These are phyloP conservation scores for Fusarium sacchari DNA, from an alignment of 2,329 filamentous ascomycete genomes.

Conservation along the genomic window DNA sequence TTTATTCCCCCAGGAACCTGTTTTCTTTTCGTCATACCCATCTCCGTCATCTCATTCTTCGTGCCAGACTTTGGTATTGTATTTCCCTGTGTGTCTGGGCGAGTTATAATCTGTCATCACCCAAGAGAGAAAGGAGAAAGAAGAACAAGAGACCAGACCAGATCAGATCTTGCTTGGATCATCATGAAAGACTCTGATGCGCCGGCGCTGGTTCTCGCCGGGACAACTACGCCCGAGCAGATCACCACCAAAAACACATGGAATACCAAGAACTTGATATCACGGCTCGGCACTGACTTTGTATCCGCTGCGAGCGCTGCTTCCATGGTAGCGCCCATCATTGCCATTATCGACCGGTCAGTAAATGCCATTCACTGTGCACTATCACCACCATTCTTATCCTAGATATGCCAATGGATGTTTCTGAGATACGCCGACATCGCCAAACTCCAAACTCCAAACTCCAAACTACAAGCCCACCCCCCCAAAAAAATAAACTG, in stretches of 20 bases:
- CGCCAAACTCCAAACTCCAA: not conserved
- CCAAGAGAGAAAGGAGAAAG: not conserved
- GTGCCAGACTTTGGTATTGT: not conserved
- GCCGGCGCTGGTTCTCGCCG: slow-evolving; percentile 34
- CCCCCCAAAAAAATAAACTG: not conserved
- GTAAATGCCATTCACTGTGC: not conserved
- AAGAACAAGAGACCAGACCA: not conserved
- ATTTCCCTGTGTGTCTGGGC: not conserved
- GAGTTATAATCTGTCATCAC: not conserved
- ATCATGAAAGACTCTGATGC: slow-evolving; percentile 28
- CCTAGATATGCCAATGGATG: too few relatives aligned
- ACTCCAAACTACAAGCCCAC: not conserved
- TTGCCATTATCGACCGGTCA: slow-evolving; percentile 88
- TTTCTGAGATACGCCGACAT: slow-evolving; percentile 1
- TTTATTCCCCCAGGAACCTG: not conserved
- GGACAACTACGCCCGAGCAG: slow-evolving; percentile 32
- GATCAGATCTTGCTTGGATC: too few relatives aligned
- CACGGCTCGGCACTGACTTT: slow-evolving; percentile 74
- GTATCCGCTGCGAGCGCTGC: slow-evolving; percentile 77
- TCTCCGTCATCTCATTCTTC: not conserved
- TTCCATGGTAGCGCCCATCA: slow-evolving; percentile 81
- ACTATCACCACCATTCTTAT: not conserved
- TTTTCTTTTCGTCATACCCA: not conserved
- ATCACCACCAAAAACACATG: slow-evolving; percentile 54
- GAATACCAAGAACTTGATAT: slow-evolving; percentile 79